Conservation (phyloP, 176 grass and related monocot genomes). For the Neostapfia colusana region DNA sequence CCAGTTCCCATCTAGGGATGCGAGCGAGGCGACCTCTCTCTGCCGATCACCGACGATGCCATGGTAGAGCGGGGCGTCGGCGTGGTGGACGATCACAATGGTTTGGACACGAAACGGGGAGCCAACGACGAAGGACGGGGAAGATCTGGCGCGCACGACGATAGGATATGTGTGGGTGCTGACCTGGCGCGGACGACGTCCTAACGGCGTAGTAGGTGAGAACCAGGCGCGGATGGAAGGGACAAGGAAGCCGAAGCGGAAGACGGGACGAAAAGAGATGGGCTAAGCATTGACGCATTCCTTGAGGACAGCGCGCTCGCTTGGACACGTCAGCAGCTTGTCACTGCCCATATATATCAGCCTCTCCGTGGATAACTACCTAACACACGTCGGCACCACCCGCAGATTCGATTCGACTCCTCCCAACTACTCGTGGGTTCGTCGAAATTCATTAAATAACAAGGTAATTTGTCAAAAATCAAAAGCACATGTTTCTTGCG, state of each 20-base stretch:
- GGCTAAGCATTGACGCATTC: not conserved
- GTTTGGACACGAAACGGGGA: too few species aligned
- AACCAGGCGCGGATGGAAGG: too few species aligned
- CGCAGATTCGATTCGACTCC: not conserved
- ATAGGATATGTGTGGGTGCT: too few species aligned
- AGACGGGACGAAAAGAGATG: not conserved
- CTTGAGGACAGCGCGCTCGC: not conserved
- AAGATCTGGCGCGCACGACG: too few species aligned
- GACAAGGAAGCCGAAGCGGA: not conserved
- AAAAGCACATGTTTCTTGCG: not conserved
- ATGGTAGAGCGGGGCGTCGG: too few species aligned
- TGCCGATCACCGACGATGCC: too few species aligned
- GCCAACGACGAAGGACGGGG: too few species aligned
- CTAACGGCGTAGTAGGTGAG: too few species aligned
- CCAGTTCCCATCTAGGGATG: too few species aligned
- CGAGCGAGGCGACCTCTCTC: too few species aligned
- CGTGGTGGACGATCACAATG: too few species aligned
- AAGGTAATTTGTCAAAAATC: not conserved
- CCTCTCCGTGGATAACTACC: constrained; percentile 14
- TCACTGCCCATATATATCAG: constrained; percentile 33
- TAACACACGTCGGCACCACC: constrained; percentile 15
- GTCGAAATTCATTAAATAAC: not conserved
- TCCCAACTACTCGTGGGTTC: not conserved
- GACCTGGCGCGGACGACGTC: too few species aligned
- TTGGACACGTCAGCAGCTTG: constrained; percentile 20